Percentiles rank a stretch among this genome's conserved stretches.
These are phyloP conservation scores for Adansonia gregorii DNA, from an alignment of 441 rosid genomes.

Conservation along the genomic window DNA sequence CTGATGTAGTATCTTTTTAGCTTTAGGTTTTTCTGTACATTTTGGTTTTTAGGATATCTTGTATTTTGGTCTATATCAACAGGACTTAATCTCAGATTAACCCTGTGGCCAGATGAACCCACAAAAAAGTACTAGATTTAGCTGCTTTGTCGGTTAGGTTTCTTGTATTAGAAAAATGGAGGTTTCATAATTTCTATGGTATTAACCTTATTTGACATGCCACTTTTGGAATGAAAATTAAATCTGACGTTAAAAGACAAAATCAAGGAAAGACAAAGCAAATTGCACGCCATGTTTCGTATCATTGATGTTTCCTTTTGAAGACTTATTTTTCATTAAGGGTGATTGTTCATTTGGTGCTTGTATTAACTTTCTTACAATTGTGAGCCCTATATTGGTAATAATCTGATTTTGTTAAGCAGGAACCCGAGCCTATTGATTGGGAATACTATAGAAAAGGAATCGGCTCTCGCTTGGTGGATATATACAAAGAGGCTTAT, in stretches of 20 bases:
- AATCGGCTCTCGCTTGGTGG: slow-evolving; percentile 85
- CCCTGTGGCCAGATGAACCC: neutral
- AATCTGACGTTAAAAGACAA: neutral
- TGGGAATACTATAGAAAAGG: slow-evolving; percentile 90
- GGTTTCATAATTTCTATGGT: neutral
- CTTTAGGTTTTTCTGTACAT: neutral
- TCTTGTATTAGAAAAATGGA: neutral
- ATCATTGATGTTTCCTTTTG: neutral
- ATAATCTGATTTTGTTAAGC: slow-evolving; percentile 23
- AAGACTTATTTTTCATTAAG: neutral
- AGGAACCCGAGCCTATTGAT: slow-evolving; percentile 94
- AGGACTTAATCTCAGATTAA: neutral
- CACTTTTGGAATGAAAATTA: neutral
- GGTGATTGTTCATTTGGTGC: neutral
- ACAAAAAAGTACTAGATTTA: neutral
- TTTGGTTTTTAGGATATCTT: neutral
- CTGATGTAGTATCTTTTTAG: neutral
- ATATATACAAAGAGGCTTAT: slow-evolving; percentile 87
- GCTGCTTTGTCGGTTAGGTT: neutral
- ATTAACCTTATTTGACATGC: neutral
- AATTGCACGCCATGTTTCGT: neutral
- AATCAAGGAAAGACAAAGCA: neutral
- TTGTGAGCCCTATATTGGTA: neutral
- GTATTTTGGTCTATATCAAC: neutral
- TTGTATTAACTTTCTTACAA: neutral